Evolutionary conservation across 306 rosid genomes (phyloP).

Genomic region (Cajanus cajan): DNA sequence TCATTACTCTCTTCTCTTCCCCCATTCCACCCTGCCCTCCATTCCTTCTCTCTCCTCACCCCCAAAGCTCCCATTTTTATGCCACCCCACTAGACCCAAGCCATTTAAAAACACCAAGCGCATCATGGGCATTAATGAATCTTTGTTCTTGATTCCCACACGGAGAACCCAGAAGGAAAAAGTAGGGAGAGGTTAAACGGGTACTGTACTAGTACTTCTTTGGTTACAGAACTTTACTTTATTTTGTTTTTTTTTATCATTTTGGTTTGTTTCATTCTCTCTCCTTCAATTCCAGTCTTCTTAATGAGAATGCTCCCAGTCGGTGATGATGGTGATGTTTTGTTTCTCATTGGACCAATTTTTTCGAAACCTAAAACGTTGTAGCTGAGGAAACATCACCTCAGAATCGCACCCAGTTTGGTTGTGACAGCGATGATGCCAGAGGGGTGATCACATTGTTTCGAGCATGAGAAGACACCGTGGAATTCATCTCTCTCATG

Average conservation of each 20-base stretch:
- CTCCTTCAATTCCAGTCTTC: constrained; percentile 32
- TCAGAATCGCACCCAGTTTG: constrained; percentile 35
- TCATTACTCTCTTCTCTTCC: constrained; percentile 32
- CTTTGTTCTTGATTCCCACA: constrained; percentile 36
- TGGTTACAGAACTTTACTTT: constrained; percentile 28
- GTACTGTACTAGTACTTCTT: not conserved
- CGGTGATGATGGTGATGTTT: constrained; percentile 37
- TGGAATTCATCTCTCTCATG: constrained; percentile 62
- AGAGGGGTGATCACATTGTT: constrained; percentile 55
- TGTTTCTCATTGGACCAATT: constrained; percentile 36
- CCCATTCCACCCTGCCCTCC: constrained; percentile 43
- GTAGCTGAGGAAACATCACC: constrained; percentile 32
- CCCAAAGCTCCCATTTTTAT: constrained; percentile 40
- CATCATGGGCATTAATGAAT: constrained; percentile 29
- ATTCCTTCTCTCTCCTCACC: constrained; percentile 40
- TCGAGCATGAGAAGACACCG: constrained; percentile 83
- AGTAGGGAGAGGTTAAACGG: constrained; percentile 10
- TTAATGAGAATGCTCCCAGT: constrained; percentile 41
- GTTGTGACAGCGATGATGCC: constrained; percentile 56
- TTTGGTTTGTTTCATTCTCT: not conserved
- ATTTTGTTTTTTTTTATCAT: not conserved
- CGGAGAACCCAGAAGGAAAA: constrained; percentile 15
- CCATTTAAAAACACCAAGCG: not conserved
- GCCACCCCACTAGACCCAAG: constrained; percentile 26
- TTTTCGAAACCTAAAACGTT: constrained; percentile 18